Evolutionary conservation across 495 filamentous ascomycete genomes (phyloP).

Genomic region (Penicillium longicatenatum): DNA sequence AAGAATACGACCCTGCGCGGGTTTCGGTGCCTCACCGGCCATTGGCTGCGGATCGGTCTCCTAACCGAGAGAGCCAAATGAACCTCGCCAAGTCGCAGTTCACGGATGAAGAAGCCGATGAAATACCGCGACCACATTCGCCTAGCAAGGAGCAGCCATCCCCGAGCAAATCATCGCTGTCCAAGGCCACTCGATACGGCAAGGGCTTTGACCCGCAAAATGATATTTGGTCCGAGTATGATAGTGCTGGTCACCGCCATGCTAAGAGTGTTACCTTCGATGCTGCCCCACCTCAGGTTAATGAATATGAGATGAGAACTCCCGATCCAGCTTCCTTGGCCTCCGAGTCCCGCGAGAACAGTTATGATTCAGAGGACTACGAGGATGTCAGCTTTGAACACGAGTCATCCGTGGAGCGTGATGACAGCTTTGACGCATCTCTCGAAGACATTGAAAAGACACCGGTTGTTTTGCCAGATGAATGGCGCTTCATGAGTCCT

Average conservation of each 20-base stretch:
- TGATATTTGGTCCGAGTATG: conserved; percentile 64
- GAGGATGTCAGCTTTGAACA: conserved; percentile 71
- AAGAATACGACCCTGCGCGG: conserved; percentile 86
- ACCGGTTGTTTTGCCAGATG: conserved; percentile 92
- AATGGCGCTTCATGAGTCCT: conserved; percentile 84
- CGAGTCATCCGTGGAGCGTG: conserved; percentile 65
- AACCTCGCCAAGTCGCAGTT: conserved; percentile 48
- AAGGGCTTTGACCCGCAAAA: conserved; percentile 68
- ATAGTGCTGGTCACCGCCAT: conserved; percentile 70
- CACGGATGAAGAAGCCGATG: conserved; percentile 33
- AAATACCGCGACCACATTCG: conserved; percentile 53
- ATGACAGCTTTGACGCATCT: conserved; percentile 92
- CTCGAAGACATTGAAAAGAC: conserved; percentile 96
- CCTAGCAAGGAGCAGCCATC: conserved; percentile 75
- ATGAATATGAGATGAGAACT: conserved; percentile 97
- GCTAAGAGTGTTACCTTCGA: conserved; percentile 97
- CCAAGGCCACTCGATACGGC: conserved; percentile 68
- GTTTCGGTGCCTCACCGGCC: conserved; percentile 76
- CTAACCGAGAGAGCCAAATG: conserved; percentile 62
- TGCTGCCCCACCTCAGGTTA: conserved; percentile 86
- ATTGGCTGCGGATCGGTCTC: conserved; percentile 60
- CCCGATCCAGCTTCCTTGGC: conserved; percentile 89
- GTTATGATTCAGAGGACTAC: conserved; percentile 83
- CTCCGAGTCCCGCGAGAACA: conserved; percentile 84
- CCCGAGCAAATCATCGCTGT: conserved; percentile 83